phyloP scores from a whole-genome alignment of 192 early-diverging fungal genomes.

The Lunasporangiospora selenospora region DNA sequence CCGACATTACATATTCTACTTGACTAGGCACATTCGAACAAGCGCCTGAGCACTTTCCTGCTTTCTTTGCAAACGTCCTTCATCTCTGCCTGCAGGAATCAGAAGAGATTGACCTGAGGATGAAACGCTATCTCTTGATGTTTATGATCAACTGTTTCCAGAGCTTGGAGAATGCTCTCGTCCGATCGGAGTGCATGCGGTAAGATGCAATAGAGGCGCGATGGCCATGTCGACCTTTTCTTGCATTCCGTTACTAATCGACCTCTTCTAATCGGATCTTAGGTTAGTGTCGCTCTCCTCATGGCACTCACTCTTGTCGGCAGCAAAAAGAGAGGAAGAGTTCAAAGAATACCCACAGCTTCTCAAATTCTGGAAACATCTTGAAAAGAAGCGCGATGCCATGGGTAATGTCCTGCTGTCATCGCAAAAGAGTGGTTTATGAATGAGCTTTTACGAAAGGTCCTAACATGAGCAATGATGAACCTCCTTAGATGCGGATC shows the following conservation, averaged over 20 bases:
- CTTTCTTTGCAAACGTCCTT: constrained; percentile 63
- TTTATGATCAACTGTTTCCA: constrained; percentile 89
- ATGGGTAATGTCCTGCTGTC: constrained; percentile 42
- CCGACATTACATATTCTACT: too few relatives aligned
- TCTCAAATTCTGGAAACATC: constrained; percentile 70
- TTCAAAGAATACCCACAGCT: constrained; percentile 65
- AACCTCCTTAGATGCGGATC: constrained; percentile 53
- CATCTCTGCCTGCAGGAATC: constrained; percentile 49
- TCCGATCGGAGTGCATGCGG: constrained; percentile 81
- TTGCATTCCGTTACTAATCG: neutral
- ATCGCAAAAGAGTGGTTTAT: too few relatives aligned
- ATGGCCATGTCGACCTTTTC: neutral
- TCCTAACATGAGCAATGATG: too few relatives aligned
- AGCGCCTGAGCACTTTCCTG: constrained; percentile 57
- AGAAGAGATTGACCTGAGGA: constrained; percentile 36
- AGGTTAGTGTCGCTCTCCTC: constrained; percentile 74
- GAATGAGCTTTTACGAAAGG: too few relatives aligned
- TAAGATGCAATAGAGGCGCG: constrained; percentile 11
- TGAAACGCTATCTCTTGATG: constrained; percentile 62
- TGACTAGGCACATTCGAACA: constrained; percentile 49
- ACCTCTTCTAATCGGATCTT: constrained; percentile 1
- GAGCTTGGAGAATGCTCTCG: constrained; percentile 77
- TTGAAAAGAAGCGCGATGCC: constrained; percentile 60
- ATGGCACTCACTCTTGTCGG: constrained; percentile 73
- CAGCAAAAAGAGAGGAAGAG: constrained; percentile 62